phyloP scores from a whole-genome alignment of 306 rosid genomes.

The Cucurbita argyrosperma region DNA sequence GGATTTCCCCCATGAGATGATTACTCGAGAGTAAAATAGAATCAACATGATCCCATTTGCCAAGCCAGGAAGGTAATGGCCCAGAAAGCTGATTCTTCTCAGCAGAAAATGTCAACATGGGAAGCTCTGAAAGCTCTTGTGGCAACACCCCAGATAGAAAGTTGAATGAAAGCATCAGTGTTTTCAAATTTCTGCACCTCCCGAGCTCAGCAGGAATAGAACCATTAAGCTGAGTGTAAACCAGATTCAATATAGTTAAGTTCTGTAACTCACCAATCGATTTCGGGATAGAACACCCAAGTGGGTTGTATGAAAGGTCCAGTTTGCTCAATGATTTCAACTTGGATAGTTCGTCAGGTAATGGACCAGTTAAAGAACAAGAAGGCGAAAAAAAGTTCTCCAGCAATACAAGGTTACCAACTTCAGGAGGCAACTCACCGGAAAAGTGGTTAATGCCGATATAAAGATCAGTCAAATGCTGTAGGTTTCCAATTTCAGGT shows the following conservation, averaged over 20 bases:
- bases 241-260: conserved; percentile 43
- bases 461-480: conserved; percentile 52
- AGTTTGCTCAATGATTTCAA: conserved; percentile 43
- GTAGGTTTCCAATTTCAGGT: conserved; percentile 43
- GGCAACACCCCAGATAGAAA: conserved; percentile 70
- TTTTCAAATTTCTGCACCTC: conserved; percentile 39
- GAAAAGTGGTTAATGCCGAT: conserved; percentile 46
- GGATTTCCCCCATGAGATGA: conserved; percentile 54
- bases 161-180: conserved; percentile 69
- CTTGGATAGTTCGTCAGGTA: conserved; percentile 60
- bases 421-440: conserved; percentile 59
- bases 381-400: conserved; percentile 36
- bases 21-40: conserved; percentile 56
- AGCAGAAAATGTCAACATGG: conserved; percentile 52
- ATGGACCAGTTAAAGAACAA: conserved; percentile 70
- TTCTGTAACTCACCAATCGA: conserved; percentile 57
- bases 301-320: conserved; percentile 81
- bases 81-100: conserved; percentile 81
- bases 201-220: conserved; percentile 77
- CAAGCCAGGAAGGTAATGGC: conserved; percentile 72
- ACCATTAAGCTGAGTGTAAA: conserved; percentile 58
- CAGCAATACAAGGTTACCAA: conserved; percentile 58
- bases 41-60: conserved; percentile 42
- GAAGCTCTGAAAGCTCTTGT: conserved; percentile 69
- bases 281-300: conserved; percentile 66